Percentiles rank a stretch among this genome's conserved stretches.
Evolutionary conservation across 1,284 basidiomycete species (phyloP).

Genomic region (Cystobasidiaceae sp.): DNA sequence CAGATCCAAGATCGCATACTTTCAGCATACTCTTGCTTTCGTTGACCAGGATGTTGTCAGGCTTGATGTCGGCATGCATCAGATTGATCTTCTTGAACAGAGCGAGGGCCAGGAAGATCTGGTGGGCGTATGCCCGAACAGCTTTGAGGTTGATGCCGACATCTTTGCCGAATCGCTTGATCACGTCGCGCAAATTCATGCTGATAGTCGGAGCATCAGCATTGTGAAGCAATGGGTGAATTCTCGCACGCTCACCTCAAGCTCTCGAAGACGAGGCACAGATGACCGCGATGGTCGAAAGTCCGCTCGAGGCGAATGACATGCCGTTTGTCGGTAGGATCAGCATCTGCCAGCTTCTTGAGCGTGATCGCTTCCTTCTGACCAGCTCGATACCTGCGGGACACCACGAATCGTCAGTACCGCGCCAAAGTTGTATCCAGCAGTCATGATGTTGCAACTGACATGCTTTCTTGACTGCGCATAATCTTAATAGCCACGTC

Average conservation of each 20-base stretch:
- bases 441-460: too few species aligned
- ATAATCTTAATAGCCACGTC: constrained; percentile 99
- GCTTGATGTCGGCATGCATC: constrained; percentile 98
- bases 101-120: constrained; percentile 82
- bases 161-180: constrained; percentile 98
- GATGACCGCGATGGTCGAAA: constrained; percentile 93
- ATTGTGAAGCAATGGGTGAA: too few species aligned
- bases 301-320: constrained; percentile 82
- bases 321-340: constrained; percentile 96
- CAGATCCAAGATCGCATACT: constrained; percentile 93
- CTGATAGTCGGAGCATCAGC: too few species aligned
- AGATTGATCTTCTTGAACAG: constrained; percentile 82
- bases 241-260: constrained; percentile 78
- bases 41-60: constrained; percentile 91
- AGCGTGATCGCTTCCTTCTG: constrained; percentile 87
- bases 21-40: constrained; percentile 91
- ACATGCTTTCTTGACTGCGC: constrained; percentile 95
- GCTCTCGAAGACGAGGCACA: constrained; percentile 94
- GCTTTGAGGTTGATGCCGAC: constrained; percentile 93
- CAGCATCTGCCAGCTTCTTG: constrained; percentile 75
- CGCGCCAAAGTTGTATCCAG: too few species aligned
- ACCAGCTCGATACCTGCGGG: constrained; percentile 89
- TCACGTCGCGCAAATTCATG: constrained; percentile 96
- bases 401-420: too few species aligned
- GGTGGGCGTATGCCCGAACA: constrained; percentile 95